A percentile compares a stretch with the other conserved stretches of the same genome.
phyloP scores from a whole-genome alignment of 352 stramenopile genomes.

The Lagenidium sp. region DNA sequence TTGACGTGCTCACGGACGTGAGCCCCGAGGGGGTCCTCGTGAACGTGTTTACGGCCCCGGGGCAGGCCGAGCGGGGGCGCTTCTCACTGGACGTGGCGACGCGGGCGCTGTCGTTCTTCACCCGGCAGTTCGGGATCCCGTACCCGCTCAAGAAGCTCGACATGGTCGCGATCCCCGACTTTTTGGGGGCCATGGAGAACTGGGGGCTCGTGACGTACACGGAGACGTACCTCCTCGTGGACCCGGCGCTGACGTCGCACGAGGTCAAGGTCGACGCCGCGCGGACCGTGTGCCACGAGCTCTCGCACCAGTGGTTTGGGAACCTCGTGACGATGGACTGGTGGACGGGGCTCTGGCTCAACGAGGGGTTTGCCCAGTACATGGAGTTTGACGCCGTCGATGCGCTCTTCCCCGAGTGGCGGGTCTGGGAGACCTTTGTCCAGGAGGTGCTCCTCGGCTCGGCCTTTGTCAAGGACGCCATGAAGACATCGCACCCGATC shows the following conservation, averaged over 20 bases:
- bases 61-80: slow-evolving; percentile 80
- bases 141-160: slow-evolving; percentile 99
- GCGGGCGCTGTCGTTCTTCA: slow-evolving; percentile 65
- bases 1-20: slow-evolving; percentile 90
- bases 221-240: slow-evolving; percentile 88
- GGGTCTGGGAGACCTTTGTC: slow-evolving; percentile 95
- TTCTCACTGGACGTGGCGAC: slow-evolving; percentile 85
- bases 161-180: slow-evolving; percentile 95
- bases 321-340: slow-evolving; percentile 99
- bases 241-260: slow-evolving; percentile 48
- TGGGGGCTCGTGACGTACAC: slow-evolving; percentile 95
- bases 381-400: slow-evolving; percentile 94
- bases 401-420: slow-evolving; percentile 90
- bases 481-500: slow-evolving; percentile 89
- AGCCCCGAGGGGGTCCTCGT: slow-evolving; percentile 89
- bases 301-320: slow-evolving; percentile 96
- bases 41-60: slow-evolving; percentile 93
- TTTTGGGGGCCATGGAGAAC: slow-evolving; percentile 94
- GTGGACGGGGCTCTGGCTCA: slow-evolving; percentile 95
- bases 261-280: slow-evolving; percentile 70
- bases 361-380: slow-evolving; percentile 97
- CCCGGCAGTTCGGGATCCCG: slow-evolving; percentile 55
- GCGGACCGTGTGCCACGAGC: slow-evolving; percentile 95
- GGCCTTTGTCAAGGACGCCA: slow-evolving; percentile 90
- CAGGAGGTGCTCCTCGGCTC: slow-evolving; percentile 50